Conservation (phyloP, 305 asterid genomes). For the Rubia peregrina region DNA sequence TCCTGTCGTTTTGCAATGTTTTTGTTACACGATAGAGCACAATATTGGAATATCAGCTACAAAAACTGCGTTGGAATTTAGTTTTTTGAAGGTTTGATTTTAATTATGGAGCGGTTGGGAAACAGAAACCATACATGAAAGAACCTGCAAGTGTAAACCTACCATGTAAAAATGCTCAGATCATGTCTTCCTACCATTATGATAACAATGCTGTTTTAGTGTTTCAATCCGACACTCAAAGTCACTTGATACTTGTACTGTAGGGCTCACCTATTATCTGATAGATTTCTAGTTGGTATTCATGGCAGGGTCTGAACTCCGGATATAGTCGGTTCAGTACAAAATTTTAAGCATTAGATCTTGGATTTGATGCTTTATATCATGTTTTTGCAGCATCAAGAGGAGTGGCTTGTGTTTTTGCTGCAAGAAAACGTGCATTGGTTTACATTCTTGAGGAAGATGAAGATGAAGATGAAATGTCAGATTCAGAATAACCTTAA, state of each 20-base stretch:
- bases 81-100: not conserved
- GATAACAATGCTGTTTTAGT: not conserved
- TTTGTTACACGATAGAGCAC: not conserved
- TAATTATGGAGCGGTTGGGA: too few species aligned
- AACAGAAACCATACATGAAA: too few species aligned
- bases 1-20: too few species aligned
- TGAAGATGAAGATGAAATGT: constrained; percentile 81
- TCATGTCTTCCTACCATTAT: too few species aligned
- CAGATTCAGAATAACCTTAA: constrained; percentile 48
- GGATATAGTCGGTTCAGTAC: not conserved
- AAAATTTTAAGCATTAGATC: not conserved
- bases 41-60: not conserved
- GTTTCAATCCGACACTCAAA: too few species aligned
- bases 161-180: too few species aligned
- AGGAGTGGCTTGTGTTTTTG: constrained; percentile 84
- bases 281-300: too few species aligned
- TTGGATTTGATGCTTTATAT: constrained; percentile 7
- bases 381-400: constrained; percentile 61
- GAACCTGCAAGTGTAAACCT: too few species aligned
- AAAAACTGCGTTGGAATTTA: not conserved
- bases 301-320: not conserved
- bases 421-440: constrained; percentile 74
- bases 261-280: too few species aligned
- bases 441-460: constrained; percentile 93
- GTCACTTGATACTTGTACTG: too few species aligned